Base-by-base conservation (phyloP, 164 flowering plant genomes). In the Kingdonia uniflora region DNA sequence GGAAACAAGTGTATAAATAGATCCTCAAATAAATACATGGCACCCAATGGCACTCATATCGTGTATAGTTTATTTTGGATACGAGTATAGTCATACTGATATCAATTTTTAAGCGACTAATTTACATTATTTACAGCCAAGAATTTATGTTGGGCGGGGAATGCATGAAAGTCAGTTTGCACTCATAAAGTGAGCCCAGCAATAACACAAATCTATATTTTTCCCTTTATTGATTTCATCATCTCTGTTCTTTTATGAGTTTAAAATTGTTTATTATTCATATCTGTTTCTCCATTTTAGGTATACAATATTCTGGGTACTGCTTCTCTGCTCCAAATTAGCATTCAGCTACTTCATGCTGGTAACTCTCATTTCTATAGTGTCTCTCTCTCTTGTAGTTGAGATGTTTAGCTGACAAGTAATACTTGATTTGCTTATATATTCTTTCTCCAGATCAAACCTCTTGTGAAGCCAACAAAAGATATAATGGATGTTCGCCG, bases 121-220 rank as follows among this genome's bases (percentile, higher is more conserved):
- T 13, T 55, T 53, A 26, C 5, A 19, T 48, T 62, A 14, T 51
- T 42, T 74, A 73, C 89, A 94, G 99, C 97, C 96, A 56, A 79
- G 97, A 63, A 70, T 85, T 33, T 94, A 87, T 75, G 76, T 94
- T 47, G 99, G 96, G 39, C 79, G 99, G 66, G 99, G 97, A 67
- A 94, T 94, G 99, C 99, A 94, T 64, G 99, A 94, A 71, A 94
- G 97, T 56, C 95, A 86, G 65, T 80, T 82, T 76, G 47, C 82
- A 49, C 92, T 94, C 54, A 50, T 89, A 41, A 94, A 87, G 99
- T 89, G 71, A 80, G 96, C 79, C 51, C 50, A 47, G 47, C 13
- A 2, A 49, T 4, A 6, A 17, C 35, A 29, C 35, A 29, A 29
- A 29, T 29, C 45, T 13, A 6, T 15, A 35, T 61, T 23, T 25